Percentiles rank a stretch among this genome's conserved stretches.
These are phyloP conservation scores for Beverwykella pulmonaria DNA, from an alignment of 495 filamentous ascomycete genomes.

Conservation along the genomic window DNA sequence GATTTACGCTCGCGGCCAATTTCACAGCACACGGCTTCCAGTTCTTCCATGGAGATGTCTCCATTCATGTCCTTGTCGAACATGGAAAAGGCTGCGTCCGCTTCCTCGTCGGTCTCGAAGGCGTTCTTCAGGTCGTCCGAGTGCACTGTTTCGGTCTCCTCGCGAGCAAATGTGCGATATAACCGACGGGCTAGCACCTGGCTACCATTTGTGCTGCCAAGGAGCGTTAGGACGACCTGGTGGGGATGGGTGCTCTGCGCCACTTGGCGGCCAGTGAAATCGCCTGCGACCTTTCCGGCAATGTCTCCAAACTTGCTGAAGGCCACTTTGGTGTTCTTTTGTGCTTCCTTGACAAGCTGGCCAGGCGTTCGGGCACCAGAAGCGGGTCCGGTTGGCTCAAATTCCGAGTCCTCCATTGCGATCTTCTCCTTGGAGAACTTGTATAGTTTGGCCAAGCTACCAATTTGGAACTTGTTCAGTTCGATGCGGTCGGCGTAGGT, in stretches of 20 bases:
- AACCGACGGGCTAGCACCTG: constrained; percentile 88
- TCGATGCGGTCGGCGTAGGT: constrained; percentile 93
- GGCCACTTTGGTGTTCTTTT: constrained; percentile 70
- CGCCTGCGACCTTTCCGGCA: constrained; percentile 87
- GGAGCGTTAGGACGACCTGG: constrained; percentile 75
- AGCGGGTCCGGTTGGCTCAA: constrained; percentile 53
- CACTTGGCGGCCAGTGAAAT: constrained; percentile 84
- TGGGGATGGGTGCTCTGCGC: constrained; percentile 76
- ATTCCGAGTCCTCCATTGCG: constrained; percentile 70
- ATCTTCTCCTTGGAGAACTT: constrained; percentile 75
- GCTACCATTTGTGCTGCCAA: constrained; percentile 70
- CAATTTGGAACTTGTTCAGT: constrained; percentile 87
- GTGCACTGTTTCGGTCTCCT: constrained; percentile 72
- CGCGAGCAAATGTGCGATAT: constrained; percentile 84
- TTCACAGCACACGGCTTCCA: constrained; percentile 91
- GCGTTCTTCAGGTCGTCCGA: constrained; percentile 76
- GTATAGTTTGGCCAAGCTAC: constrained; percentile 79
- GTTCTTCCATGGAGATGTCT: constrained; percentile 93
- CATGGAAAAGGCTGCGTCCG: constrained; percentile 87
- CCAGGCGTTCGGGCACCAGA: constrained; percentile 73
- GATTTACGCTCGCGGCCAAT: constrained; percentile 94
- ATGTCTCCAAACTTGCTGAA: constrained; percentile 83
- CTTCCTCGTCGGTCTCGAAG: constrained; percentile 84
- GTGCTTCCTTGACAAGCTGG: constrained; percentile 61
- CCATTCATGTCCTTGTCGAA: constrained; percentile 98